These are phyloP conservation scores for Backusella australiensis DNA, from an alignment of 192 early-diverging fungal genomes.

Conservation along the genomic window DNA sequence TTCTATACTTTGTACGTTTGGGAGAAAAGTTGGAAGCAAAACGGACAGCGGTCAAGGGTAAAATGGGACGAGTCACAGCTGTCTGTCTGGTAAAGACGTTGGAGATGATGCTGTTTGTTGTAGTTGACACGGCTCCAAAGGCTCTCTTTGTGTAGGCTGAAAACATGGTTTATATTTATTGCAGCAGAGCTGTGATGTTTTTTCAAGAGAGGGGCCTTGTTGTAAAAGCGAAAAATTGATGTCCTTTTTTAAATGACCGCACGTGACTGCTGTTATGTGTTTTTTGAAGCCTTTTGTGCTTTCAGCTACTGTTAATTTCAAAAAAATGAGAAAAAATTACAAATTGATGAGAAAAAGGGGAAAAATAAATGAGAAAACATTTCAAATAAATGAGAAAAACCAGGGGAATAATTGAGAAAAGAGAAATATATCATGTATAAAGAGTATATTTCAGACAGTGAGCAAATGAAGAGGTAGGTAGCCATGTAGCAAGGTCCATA, in stretches of 20 bases:
- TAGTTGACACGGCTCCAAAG: background rate
- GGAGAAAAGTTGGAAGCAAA: conserved; percentile 72
- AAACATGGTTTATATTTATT: conserved; percentile 3
- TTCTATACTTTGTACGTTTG: conserved; percentile 70
- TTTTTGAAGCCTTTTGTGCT: no score
- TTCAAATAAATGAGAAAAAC: no score
- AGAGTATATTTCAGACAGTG: no score
- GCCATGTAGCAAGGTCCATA: no score
- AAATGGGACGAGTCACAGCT: background rate
- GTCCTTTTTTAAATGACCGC: background rate
- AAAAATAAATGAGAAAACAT: no score
- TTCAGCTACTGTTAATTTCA: no score
- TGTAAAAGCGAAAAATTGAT: background rate
- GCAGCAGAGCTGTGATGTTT: background rate
- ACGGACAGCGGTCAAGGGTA: conserved; percentile 39
- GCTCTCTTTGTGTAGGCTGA: conserved; percentile 11
- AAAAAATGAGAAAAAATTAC: no score
- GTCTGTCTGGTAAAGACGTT: background rate
- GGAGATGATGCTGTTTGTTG: background rate
- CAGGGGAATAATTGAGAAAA: no score
- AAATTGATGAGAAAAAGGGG: no score
- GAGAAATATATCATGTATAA: no score
- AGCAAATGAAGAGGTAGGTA: no score
- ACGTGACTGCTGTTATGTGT: background rate
- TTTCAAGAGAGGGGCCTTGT: background rate